Conservation (phyloP, 306 rosid species). For the Gleditsia sinensis region DNA sequence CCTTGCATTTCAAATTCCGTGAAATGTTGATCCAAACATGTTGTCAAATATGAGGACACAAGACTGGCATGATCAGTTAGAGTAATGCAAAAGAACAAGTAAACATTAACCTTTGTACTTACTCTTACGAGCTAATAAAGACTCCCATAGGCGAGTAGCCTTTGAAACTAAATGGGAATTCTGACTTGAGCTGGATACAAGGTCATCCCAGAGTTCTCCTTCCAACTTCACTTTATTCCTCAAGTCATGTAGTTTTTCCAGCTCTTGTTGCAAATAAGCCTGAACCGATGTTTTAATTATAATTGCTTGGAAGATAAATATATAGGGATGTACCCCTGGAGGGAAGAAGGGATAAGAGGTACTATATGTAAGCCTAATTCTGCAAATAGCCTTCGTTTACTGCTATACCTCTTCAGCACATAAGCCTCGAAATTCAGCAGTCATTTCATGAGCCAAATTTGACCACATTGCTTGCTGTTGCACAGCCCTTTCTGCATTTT, state of each 20-base stretch:
- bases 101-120: constrained; percentile 38
- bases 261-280: constrained; percentile 99
- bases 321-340: constrained; percentile 1
- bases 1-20: neutral
- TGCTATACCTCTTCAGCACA: constrained; percentile 94
- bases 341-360: neutral
- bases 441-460: constrained; percentile 95
- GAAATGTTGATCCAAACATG: neutral
- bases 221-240: constrained; percentile 97
- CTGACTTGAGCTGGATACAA: constrained; percentile 93
- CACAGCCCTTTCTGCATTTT: constrained; percentile 93
- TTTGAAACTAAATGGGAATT: constrained; percentile 93
- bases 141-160: constrained; percentile 98
- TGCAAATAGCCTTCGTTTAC: constrained; percentile 24
- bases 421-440: constrained; percentile 92
- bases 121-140: constrained; percentile 90
- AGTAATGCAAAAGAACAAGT: neutral
- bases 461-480: constrained; percentile 96
- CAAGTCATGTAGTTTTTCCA: constrained; percentile 86
- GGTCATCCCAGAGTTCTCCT: constrained; percentile 97
- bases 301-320: constrained; percentile 6
- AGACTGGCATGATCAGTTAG: neutral
- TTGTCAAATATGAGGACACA: neutral
- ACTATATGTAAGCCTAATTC: constrained; percentile 20
- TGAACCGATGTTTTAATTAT: constrained; percentile 46